phyloP scores from a whole-genome alignment of 805 yeast species.

The Yarrowia keelungensis region DNA sequence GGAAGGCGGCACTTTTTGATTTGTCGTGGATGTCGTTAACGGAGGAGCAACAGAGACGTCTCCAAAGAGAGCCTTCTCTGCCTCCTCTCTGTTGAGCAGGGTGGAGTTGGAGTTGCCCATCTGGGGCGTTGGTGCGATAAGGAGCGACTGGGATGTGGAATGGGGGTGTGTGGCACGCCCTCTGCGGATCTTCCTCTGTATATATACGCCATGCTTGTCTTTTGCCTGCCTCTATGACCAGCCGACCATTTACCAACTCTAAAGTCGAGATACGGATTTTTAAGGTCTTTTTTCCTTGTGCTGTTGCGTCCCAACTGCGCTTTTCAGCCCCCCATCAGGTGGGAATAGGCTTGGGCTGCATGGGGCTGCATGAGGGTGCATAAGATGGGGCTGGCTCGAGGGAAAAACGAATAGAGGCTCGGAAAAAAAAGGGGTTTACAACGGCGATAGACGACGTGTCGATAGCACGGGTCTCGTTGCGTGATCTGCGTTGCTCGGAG shows the following conservation, averaged over 20 bases:
- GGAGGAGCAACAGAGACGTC: slow-evolving; percentile 7
- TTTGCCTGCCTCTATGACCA: slow-evolving; percentile 12
- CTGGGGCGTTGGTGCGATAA: background rate
- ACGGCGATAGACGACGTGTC: slow-evolving; percentile 1
- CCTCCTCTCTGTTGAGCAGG: slow-evolving; percentile 37
- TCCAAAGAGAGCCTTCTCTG: slow-evolving; percentile 36
- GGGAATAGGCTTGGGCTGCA: slow-evolving; percentile 1
- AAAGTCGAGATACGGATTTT: background rate
- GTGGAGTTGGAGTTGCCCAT: slow-evolving; percentile 39
- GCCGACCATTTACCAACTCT: slow-evolving; percentile 23
- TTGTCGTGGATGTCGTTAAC: background rate
- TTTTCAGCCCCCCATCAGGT: slow-evolving; percentile 26
- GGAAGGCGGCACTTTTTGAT: background rate
- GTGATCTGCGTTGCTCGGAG: slow-evolving; percentile 7
- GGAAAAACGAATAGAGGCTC: background rate
- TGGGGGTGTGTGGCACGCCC: background rate
- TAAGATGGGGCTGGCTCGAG: slow-evolving; percentile 14
- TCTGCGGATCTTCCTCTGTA: background rate
- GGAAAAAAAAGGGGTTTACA: background rate
- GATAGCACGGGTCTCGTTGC: slow-evolving; percentile 2
- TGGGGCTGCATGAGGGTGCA: background rate
- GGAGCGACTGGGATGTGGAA: slow-evolving; percentile 8
- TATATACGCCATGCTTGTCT: background rate
- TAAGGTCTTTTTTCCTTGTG: background rate
- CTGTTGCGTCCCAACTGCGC: slow-evolving; percentile 11